Evolutionary conservation across 2,329 filamentous ascomycete genomes (phyloP).

Genomic region (Chlorencoelia australis): DNA sequence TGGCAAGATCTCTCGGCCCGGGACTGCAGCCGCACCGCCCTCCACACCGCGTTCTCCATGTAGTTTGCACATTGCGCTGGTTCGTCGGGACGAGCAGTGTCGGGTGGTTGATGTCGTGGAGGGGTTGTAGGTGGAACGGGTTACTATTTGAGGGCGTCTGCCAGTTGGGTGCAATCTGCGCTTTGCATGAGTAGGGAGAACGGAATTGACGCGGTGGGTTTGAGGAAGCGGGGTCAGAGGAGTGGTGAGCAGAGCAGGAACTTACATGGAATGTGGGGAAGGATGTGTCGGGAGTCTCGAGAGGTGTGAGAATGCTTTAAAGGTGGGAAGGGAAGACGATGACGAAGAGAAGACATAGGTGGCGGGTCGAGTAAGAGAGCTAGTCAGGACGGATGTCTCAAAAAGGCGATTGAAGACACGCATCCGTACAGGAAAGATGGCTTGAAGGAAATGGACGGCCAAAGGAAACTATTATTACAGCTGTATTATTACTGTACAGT

Average conservation of each 20-base stretch:
- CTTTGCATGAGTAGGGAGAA: not conserved
- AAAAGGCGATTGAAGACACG: constrained; percentile 21
- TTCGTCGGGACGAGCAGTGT: constrained; percentile 65
- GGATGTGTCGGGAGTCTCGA: not conserved
- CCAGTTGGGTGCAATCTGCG: constrained; percentile 16
- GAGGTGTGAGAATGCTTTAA: not conserved
- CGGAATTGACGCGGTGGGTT: not conserved
- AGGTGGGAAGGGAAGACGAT: not conserved
- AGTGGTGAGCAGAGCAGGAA: no score
- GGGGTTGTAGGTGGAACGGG: constrained; percentile 12
- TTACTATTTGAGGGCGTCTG: constrained; percentile 17
- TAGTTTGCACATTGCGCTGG: constrained; percentile 59
- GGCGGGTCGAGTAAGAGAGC: constrained; percentile 17
- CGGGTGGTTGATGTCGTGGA: constrained; percentile 29
- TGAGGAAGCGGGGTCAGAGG: no score
- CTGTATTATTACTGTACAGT: no score
- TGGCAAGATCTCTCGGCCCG: constrained; percentile 74
- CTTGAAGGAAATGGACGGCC: not conserved
- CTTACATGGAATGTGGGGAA: no score
- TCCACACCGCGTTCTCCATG: constrained; percentile 44
- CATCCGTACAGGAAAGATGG: constrained; percentile 18
- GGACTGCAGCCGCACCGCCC: constrained; percentile 47
- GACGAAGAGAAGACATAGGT: constrained; percentile 13
- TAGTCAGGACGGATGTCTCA: constrained; percentile 19
- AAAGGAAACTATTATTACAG: no score